Evolutionary conservation across 2,329 filamentous ascomycete species (phyloP).

Genomic region (Colletotrichum horii): DNA sequence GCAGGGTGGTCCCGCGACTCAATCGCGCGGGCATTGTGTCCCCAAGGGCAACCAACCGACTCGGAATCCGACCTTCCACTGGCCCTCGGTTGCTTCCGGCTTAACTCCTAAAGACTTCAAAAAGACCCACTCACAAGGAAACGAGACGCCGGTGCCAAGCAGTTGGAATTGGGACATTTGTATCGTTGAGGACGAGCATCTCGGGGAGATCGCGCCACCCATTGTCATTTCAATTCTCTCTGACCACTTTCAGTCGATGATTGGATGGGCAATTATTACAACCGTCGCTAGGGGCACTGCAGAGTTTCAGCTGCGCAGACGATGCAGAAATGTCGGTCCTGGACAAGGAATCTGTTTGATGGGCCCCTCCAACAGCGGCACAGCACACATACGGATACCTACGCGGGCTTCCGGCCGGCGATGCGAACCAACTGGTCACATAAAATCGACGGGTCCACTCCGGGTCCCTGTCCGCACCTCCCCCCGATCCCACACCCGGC

Average conservation of each 20-base stretch:
- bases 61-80: background rate
- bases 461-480: background rate
- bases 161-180: background rate
- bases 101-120: background rate
- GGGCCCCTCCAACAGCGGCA: background rate
- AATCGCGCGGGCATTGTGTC: background rate
- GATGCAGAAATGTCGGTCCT: background rate
- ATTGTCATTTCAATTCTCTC: background rate
- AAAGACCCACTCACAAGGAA: background rate
- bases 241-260: background rate
- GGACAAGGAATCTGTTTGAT: background rate
- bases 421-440: background rate
- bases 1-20: background rate
- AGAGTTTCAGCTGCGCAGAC: background rate
- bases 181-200: background rate
- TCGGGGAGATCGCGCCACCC: background rate
- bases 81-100: background rate
- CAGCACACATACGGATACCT: background rate
- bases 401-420: background rate
- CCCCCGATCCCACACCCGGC: background rate
- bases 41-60: background rate
- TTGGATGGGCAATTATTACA: background rate
- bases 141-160: background rate
- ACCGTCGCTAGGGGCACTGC: background rate
- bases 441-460: background rate